These are phyloP conservation scores for Metarhizium guizhouense DNA, from an alignment of 2,329 filamentous ascomycete species.

Conservation along the genomic window DNA sequence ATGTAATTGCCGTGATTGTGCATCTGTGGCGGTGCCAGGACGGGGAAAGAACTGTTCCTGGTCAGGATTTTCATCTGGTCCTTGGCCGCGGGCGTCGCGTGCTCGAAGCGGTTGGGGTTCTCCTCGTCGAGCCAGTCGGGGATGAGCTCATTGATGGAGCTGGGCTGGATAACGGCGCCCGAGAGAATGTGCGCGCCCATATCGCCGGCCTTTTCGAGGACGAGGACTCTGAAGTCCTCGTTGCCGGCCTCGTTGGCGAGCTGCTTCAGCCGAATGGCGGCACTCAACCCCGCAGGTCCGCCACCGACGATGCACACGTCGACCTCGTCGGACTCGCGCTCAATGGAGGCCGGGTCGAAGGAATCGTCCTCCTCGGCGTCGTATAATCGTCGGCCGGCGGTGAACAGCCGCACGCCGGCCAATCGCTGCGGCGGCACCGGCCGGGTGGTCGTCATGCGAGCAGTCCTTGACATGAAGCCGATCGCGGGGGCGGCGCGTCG, in stretches of 20 bases:
- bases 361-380: slow-evolving; percentile 31
- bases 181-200: slow-evolving; percentile 92
- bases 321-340: slow-evolving; percentile 86
- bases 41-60: slow-evolving; percentile 64
- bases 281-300: slow-evolving; percentile 86
- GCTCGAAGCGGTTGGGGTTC: slow-evolving; percentile 80
- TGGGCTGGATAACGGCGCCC: slow-evolving; percentile 88
- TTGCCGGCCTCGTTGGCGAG: slow-evolving; percentile 90
- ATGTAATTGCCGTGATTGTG: slow-evolving; percentile 98
- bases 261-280: slow-evolving; percentile 92
- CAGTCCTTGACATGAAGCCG: slow-evolving; percentile 12
- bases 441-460: slow-evolving; percentile 9
- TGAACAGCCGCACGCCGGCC: slow-evolving; percentile 25
- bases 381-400: slow-evolving; percentile 18
- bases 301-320: slow-evolving; percentile 96
- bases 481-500: slow-evolving; percentile 13
- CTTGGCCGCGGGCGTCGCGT: slow-evolving; percentile 71
- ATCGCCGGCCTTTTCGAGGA: slow-evolving; percentile 93
- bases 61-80: slow-evolving; percentile 96
- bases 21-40: slow-evolving; percentile 94
- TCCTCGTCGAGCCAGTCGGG: slow-evolving; percentile 88
- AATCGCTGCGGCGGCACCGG: slow-evolving; percentile 11
- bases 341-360: slow-evolving; percentile 60
- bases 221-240: slow-evolving; percentile 86
- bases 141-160: slow-evolving; percentile 78